These are phyloP conservation scores for Fagus sylvatica DNA, from an alignment of 306 rosid species.

Conservation along the genomic window DNA sequence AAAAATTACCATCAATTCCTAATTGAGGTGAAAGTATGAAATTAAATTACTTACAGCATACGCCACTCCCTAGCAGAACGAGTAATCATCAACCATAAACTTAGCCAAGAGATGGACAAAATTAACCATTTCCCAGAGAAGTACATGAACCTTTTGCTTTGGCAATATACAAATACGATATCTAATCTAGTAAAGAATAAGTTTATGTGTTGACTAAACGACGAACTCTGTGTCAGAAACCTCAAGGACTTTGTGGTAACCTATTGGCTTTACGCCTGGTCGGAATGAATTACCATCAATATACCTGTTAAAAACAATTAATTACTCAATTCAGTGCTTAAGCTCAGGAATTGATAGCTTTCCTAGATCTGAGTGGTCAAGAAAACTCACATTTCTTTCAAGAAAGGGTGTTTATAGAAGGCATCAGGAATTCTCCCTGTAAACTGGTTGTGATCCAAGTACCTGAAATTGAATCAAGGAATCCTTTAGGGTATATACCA, in stretches of 20 bases:
- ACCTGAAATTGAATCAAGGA: conserved; percentile 49
- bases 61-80: conserved; percentile 13
- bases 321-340: background rate
- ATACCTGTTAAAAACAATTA: conserved; percentile 49
- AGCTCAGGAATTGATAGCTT: conserved; percentile 1
- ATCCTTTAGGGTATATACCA: background rate
- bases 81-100: conserved; percentile 16
- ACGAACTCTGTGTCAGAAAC: conserved; percentile 88
- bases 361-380: background rate
- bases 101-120: conserved; percentile 25
- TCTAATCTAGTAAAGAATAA: conserved; percentile 22
- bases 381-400: conserved; percentile 95
- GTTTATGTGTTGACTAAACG: conserved; percentile 46
- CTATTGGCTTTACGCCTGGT: conserved; percentile 82
- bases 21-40: background rate
- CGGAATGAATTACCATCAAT: conserved; percentile 88
- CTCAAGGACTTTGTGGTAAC: conserved; percentile 87
- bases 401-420: conserved; percentile 85
- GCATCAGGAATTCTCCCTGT: conserved; percentile 89
- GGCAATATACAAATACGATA: conserved; percentile 35
- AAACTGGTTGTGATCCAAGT: conserved; percentile 96
- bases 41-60: conserved; percentile 8
- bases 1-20: background rate
- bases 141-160: conserved; percentile 35
- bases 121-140: conserved; percentile 35